Percentiles rank a stretch among this genome's conserved stretches.
These are phyloP conservation scores for Eucalyptus grandis DNA, from an alignment of 345 rosid species.

Conservation along the genomic window DNA sequence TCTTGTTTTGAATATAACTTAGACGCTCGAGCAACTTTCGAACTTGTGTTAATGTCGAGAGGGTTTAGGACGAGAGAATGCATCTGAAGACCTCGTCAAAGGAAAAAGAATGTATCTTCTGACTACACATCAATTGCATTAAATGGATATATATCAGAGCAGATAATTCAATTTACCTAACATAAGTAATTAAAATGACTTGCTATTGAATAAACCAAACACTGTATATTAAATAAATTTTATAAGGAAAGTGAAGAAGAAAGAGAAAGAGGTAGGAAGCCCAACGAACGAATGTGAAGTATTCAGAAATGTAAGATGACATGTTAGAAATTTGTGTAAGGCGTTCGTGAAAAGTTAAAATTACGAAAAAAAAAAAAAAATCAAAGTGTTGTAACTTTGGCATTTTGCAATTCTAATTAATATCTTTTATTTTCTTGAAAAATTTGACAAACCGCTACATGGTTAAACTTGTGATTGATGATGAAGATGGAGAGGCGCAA, in stretches of 20 bases:
- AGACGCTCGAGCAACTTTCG: neutral
- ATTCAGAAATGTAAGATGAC: neutral
- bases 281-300: neutral
- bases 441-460: neutral
- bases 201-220: too few relatives aligned
- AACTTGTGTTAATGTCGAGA: neutral
- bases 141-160: neutral
- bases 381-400: neutral
- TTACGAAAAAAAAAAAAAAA: rapidly evolving
- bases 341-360: neutral
- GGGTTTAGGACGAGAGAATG: neutral
- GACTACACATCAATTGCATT: neutral
- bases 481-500: neutral
- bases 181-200: too few relatives aligned
- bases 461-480: neutral
- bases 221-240: too few relatives aligned
- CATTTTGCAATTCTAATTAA: neutral
- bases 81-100: neutral
- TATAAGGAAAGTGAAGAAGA: too few relatives aligned
- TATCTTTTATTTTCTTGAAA: neutral
- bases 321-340: neutral
- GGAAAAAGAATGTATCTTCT: neutral
- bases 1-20: neutral
- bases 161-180: too few relatives aligned
- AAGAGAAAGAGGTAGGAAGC: neutral